A percentile compares a stretch with the other conserved stretches of the same genome.
Conservation (phyloP, 768 basidiomycete genomes). For the Macrocybe gigantea region DNA sequence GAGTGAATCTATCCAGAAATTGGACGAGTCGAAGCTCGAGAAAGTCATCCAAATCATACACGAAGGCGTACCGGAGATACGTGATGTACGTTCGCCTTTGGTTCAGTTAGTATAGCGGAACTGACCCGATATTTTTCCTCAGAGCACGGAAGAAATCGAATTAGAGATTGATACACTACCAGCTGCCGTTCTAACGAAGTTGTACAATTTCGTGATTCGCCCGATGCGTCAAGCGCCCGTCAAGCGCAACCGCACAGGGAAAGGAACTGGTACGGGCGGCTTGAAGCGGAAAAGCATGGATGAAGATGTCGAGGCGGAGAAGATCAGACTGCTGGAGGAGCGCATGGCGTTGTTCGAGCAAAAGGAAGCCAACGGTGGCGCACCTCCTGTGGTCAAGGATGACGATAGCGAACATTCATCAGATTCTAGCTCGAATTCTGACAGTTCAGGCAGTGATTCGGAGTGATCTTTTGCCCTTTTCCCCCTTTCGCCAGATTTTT, state of each 20-base stretch:
- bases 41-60: slow-evolving; percentile 94
- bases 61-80: slow-evolving; percentile 87
- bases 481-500: slow-evolving; percentile 3
- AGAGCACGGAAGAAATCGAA: slow-evolving; percentile 98
- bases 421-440: slow-evolving; percentile 72
- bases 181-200: slow-evolving; percentile 77
- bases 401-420: slow-evolving; percentile 72
- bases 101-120: slow-evolving; percentile 7
- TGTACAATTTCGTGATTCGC: slow-evolving; percentile 93
- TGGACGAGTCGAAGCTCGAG: slow-evolving; percentile 81
- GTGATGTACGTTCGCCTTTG: slow-evolving; percentile 60
- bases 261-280: slow-evolving; percentile 85
- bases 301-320: slow-evolving; percentile 92
- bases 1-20: slow-evolving; percentile 85
- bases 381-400: slow-evolving; percentile 29
- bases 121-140: slow-evolving; percentile 14
- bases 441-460: slow-evolving; percentile 81
- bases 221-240: slow-evolving; percentile 64
- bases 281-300: slow-evolving; percentile 95
- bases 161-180: slow-evolving; percentile 95
- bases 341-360: slow-evolving; percentile 82
- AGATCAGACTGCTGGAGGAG: slow-evolving; percentile 87
- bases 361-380: slow-evolving; percentile 30
- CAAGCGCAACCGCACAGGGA: slow-evolving; percentile 60
- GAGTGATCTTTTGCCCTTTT: slow-evolving; percentile 44